Evolutionary conservation across 768 basidiomycete species (phyloP).

Genomic region (Tricholoma hemisulphureum): DNA sequence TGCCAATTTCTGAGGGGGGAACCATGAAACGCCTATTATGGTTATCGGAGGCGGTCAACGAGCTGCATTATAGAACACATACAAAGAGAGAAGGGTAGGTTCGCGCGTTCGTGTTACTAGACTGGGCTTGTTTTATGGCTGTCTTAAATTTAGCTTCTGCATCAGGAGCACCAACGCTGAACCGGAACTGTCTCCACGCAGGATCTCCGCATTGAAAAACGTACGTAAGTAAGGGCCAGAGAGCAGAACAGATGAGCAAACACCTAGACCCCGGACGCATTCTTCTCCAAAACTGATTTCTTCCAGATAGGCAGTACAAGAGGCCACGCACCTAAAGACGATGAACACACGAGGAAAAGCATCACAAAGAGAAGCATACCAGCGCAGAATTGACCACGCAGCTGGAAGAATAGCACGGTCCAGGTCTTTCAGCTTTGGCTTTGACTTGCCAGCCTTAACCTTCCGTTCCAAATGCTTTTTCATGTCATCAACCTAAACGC

Average conservation of each 20-base stretch:
- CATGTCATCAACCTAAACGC: constrained; percentile 51
- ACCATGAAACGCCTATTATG: constrained; percentile 62
- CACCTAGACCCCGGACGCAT: constrained; percentile 52
- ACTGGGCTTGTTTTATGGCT: constrained; percentile 41
- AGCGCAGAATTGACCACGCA: constrained; percentile 65
- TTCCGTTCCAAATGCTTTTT: constrained; percentile 56
- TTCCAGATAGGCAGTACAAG: constrained; percentile 70
- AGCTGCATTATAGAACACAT: constrained; percentile 8
- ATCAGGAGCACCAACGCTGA: constrained; percentile 70
- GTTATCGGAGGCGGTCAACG: background rate
- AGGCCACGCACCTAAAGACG: constrained; percentile 59
- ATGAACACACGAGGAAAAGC: constrained; percentile 2
- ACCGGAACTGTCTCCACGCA: constrained; percentile 61
- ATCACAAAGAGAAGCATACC: constrained; percentile 34
- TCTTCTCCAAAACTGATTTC: constrained; percentile 57
- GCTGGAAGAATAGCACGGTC: constrained; percentile 49
- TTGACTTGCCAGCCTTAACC: constrained; percentile 47
- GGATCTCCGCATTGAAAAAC: constrained; percentile 31
- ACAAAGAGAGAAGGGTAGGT: constrained; percentile 50
- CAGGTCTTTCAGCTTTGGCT: constrained; percentile 54
- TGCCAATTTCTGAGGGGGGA: constrained; percentile 69
- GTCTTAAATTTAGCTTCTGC: constrained; percentile 64
- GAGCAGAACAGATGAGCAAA: background rate
- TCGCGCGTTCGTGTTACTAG: constrained; percentile 37
- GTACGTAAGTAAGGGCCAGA: background rate